A percentile compares a stretch with the other conserved stretches of the same genome.
Evolutionary conservation across 805 yeast genomes (phyloP).

Genomic region (Dipodascus albidus): DNA sequence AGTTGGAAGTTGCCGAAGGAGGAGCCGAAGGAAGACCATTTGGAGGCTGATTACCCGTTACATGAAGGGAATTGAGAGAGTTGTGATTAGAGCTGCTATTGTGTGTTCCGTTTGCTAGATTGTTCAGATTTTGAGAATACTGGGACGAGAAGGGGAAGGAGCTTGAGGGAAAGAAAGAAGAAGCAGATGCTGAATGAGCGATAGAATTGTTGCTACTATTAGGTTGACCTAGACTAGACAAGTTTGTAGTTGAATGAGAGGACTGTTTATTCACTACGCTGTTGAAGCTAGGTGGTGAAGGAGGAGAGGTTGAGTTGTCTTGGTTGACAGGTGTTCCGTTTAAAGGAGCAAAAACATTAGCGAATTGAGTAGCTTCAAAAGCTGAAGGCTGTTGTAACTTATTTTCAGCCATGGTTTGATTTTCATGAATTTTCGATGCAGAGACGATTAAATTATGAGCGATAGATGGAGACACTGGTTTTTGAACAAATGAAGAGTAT

Average conservation of each 20-base stretch:
- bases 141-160: not conserved
- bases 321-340: not conserved
- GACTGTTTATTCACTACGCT: not conserved
- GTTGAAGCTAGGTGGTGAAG: not conserved
- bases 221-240: not conserved
- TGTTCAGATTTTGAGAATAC: not conserved
- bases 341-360: not conserved
- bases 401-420: not conserved
- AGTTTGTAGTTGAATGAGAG: not conserved
- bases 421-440: not conserved
- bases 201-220: not conserved
- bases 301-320: not conserved
- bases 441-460: not conserved
- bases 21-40: not conserved
- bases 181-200: conserved; percentile 1
- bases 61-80: not conserved
- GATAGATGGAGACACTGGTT: not conserved
- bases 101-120: not conserved
- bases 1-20: not conserved
- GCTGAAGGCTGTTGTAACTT: not conserved
- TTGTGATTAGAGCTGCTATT: not conserved
- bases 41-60: not conserved
- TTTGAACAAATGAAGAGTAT: not conserved
- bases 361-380: not conserved
- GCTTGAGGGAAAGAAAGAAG: not conserved